phyloP scores from a whole-genome alignment of 2,329 filamentous ascomycete genomes.

The Fusarium algeriense region DNA sequence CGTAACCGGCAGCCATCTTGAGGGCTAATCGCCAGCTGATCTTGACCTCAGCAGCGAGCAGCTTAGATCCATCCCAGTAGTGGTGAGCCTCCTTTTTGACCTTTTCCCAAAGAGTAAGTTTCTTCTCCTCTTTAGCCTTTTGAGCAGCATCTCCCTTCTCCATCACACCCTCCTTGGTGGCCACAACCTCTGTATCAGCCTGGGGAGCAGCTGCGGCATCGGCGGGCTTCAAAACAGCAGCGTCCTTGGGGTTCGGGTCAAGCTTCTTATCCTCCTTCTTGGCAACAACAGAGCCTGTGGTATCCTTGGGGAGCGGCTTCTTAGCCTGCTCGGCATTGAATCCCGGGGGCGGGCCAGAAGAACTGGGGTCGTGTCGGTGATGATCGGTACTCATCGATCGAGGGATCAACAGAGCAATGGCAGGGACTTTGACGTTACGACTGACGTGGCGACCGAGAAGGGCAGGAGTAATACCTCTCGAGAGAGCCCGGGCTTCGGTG shows the following conservation, averaged over 20 bases:
- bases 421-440: slow-evolving; percentile 61
- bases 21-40: slow-evolving; percentile 92
- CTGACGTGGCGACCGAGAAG: slow-evolving; percentile 61
- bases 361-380: slow-evolving; percentile 62
- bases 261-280: slow-evolving; percentile 53
- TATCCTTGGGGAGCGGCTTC: slow-evolving; percentile 78
- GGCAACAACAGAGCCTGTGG: slow-evolving; percentile 50
- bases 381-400: slow-evolving; percentile 71
- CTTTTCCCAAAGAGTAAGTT: slow-evolving; percentile 89
- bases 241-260: slow-evolving; percentile 32
- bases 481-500: slow-evolving; percentile 59
- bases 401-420: slow-evolving; percentile 69
- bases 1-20: slow-evolving; percentile 98
- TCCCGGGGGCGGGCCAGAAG: slow-evolving; percentile 81
- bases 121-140: slow-evolving; percentile 79
- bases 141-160: slow-evolving; percentile 69
- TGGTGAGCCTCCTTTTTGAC: slow-evolving; percentile 94
- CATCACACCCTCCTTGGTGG: slow-evolving; percentile 68
- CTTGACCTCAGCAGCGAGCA: slow-evolving; percentile 89
- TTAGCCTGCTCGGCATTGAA: slow-evolving; percentile 93
- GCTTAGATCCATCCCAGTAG: slow-evolving; percentile 98
- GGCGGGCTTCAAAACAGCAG: slow-evolving; percentile 33
- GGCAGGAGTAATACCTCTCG: slow-evolving; percentile 61
- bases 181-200: slow-evolving; percentile 56
- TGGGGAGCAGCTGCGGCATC: slow-evolving; percentile 50